Evolutionary conservation across 768 basidiomycete species (phyloP).

Genomic region (Paxillus involutus): DNA sequence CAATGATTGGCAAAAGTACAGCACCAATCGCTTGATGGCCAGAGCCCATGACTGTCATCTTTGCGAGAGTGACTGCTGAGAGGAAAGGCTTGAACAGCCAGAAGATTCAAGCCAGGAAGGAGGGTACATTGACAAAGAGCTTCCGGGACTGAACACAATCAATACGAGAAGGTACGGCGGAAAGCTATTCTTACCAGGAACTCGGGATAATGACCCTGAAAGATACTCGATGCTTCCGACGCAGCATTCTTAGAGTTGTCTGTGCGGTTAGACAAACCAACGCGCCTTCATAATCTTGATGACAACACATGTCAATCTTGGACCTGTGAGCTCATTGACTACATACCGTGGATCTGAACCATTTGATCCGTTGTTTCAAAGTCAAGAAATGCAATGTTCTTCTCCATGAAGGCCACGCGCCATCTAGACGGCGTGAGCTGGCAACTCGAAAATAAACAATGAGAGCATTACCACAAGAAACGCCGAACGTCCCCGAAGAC

Average conservation of each 20-base stretch:
- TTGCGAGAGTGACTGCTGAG: conserved; percentile 70
- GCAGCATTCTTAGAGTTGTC: conserved; percentile 79
- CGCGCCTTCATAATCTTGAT: conserved; percentile 74
- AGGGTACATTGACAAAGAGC: conserved; percentile 82
- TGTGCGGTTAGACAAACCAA: conserved; percentile 61
- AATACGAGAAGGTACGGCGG: background rate
- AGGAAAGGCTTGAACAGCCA: conserved; percentile 80
- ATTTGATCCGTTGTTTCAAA: conserved; percentile 73
- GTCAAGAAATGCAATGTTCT: conserved; percentile 59
- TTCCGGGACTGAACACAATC: conserved; percentile 54
- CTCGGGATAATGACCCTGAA: conserved; percentile 78
- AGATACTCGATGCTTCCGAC: conserved; percentile 70
- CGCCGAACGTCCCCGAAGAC: conserved; percentile 77
- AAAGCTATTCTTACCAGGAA: conserved; percentile 50
- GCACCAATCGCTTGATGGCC: conserved; percentile 58
- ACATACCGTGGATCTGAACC: conserved; percentile 69
- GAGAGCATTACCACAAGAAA: conserved; percentile 61
- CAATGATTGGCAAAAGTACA: conserved; percentile 58
- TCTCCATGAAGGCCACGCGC: conserved; percentile 80
- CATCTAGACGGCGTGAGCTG: conserved; percentile 46
- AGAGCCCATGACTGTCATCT: conserved; percentile 77
- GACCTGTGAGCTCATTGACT: background rate
- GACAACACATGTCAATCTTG: background rate
- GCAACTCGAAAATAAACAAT: background rate
- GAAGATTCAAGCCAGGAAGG: conserved; percentile 77